phyloP scores from a whole-genome alignment of 176 grass and related monocot species.

The Bromus sterilis region DNA sequence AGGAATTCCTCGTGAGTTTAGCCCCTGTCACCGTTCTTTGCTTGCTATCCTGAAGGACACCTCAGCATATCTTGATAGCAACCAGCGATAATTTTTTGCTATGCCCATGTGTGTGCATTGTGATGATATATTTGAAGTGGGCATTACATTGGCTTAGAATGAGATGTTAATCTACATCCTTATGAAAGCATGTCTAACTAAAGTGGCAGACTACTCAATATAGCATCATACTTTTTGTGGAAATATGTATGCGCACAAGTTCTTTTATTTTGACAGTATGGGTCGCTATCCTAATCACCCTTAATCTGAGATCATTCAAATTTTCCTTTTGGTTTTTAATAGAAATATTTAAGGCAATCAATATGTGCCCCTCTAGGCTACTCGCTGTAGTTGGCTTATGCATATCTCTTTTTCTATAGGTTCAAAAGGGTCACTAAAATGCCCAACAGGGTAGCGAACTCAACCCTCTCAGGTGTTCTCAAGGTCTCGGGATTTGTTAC shows the following conservation, averaged over 20 bases:
- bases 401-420: conserved; percentile 30
- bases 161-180: background rate
- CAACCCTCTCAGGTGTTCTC: conserved; percentile 76
- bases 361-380: background rate
- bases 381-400: background rate
- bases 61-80: conserved; percentile 13
- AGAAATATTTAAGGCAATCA: background rate
- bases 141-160: background rate
- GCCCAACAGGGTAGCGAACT: conserved; percentile 77
- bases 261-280: background rate
- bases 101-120: background rate
- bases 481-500: conserved; percentile 93
- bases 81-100: conserved; percentile 9
- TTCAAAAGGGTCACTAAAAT: conserved; percentile 80
- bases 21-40: background rate
- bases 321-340: background rate
- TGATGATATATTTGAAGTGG: background rate
- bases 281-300: background rate
- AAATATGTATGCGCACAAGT: background rate
- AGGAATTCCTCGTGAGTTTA: background rate
- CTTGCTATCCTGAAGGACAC: background rate
- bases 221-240: background rate
- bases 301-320: background rate
- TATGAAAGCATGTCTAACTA: background rate
- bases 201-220: background rate